A percentile compares a stretch with the other conserved stretches of the same genome.
Evolutionary conservation across 2,329 filamentous ascomycete genomes (phyloP).

Genomic region (Colletotrichum higginsianum): DNA sequence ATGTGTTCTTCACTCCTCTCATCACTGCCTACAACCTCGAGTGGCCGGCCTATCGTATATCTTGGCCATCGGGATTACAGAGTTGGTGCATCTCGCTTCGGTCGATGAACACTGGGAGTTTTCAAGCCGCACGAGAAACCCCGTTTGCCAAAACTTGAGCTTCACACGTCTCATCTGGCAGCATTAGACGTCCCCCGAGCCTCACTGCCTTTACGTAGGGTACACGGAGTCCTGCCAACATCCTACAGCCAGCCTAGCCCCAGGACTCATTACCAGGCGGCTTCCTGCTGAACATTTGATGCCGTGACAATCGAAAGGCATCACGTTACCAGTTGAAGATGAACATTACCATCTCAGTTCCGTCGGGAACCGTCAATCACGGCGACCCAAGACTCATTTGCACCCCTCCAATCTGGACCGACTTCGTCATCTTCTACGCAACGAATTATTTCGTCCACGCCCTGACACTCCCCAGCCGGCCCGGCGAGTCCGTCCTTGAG

Average conservation of each 20-base stretch:
- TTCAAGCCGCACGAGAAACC: neutral
- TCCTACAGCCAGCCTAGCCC: neutral
- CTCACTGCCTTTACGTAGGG: neutral
- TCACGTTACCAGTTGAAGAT: neutral
- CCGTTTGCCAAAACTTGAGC: neutral
- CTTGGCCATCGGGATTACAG: neutral
- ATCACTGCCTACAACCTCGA: neutral
- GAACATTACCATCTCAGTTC: slow-evolving; percentile 38
- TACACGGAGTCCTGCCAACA: neutral
- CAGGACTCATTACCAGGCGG: neutral
- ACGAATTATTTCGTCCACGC: slow-evolving; percentile 48
- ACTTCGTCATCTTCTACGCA: slow-evolving; percentile 46
- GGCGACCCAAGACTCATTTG: slow-evolving; percentile 45
- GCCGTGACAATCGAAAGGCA: neutral
- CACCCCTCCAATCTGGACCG: slow-evolving; percentile 42
- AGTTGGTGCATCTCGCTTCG: neutral
- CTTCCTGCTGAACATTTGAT: neutral
- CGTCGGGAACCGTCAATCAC: slow-evolving; percentile 33
- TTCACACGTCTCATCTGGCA: neutral
- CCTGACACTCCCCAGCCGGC: slow-evolving; percentile 43
- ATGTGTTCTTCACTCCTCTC: slow-evolving; percentile 2
- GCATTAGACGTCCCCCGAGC: no score
- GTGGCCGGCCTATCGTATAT: neutral
- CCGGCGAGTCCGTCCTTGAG: slow-evolving; percentile 42
- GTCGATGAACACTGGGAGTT: neutral